phyloP scores from a whole-genome alignment of 495 filamentous ascomycete species.

The Trichocladium antarcticum region DNA sequence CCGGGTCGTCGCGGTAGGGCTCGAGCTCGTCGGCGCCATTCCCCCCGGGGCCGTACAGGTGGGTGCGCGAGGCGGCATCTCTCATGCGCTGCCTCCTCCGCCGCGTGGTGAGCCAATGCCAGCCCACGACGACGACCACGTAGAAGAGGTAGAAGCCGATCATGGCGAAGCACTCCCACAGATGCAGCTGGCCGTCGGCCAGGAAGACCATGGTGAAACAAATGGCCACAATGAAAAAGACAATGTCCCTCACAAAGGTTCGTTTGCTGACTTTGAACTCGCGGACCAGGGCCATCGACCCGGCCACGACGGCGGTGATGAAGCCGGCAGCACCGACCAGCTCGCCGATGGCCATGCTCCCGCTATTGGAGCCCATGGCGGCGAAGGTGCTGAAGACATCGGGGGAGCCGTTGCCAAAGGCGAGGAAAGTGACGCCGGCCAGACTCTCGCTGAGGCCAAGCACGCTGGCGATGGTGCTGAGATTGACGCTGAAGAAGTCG shows the following conservation, averaged over 20 bases:
- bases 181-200: slow-evolving; percentile 67
- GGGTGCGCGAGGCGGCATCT: slow-evolving; percentile 58
- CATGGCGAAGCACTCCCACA: slow-evolving; percentile 88
- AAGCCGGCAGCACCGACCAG: slow-evolving; percentile 92
- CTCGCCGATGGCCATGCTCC: slow-evolving; percentile 90
- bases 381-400: slow-evolving; percentile 98
- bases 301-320: slow-evolving; percentile 92
- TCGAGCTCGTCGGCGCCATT: slow-evolving; percentile 49
- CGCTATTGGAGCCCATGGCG: slow-evolving; percentile 92
- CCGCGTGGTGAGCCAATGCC: slow-evolving; percentile 75
- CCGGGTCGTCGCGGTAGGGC: slow-evolving; percentile 44
- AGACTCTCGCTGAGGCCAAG: slow-evolving; percentile 92
- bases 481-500: slow-evolving; percentile 95
- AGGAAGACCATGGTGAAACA: slow-evolving; percentile 81
- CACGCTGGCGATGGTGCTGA: slow-evolving; percentile 79
- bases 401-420: slow-evolving; percentile 97
- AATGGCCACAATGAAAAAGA: slow-evolving; percentile 83
- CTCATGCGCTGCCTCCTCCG: slow-evolving; percentile 47
- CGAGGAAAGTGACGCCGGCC: slow-evolving; percentile 92
- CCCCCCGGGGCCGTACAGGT: slow-evolving; percentile 52
- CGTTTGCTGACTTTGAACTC: slow-evolving; percentile 83
- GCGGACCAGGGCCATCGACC: slow-evolving; percentile 92
- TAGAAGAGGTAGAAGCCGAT: slow-evolving; percentile 88
- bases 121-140: slow-evolving; percentile 74
- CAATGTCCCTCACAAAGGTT: slow-evolving; percentile 85